Conservation (phyloP, 1,139 yeast genomes). For the Scheffersomyces parashehatae region DNA sequence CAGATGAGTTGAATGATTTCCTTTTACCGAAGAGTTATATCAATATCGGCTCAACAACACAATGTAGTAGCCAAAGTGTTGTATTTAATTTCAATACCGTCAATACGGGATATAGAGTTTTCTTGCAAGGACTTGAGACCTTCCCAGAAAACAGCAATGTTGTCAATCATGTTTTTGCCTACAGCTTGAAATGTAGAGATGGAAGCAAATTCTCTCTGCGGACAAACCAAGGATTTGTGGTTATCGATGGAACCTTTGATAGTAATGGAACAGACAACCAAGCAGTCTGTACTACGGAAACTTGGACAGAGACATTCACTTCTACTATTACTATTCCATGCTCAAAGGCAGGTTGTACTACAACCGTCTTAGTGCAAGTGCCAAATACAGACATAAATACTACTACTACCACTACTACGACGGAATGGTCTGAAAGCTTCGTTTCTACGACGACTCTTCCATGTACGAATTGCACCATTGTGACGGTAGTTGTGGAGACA, state of each 20-base stretch:
- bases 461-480: no score
- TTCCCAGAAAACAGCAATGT: constrained; percentile 6
- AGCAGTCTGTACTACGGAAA: constrained; percentile 2
- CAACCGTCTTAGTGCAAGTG: not conserved
- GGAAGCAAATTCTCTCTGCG: constrained; percentile 9
- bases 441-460: no score
- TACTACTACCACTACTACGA: no score
- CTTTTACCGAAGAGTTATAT: constrained; percentile 13
- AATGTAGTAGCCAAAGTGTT: constrained; percentile 9
- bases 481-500: no score
- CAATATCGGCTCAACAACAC: constrained; percentile 4
- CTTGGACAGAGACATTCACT: constrained; percentile 3
- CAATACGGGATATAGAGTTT: constrained; percentile 12
- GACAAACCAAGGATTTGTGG: constrained; percentile 8
- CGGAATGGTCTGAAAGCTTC: no score
- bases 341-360: not conserved
- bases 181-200: constrained; percentile 13
- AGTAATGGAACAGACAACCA: constrained; percentile 1
- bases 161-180: constrained; percentile 14
- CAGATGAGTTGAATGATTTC: constrained; percentile 17
- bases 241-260: constrained; percentile 11
- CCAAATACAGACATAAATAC: not conserved
- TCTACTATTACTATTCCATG: not conserved
- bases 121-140: constrained; percentile 16
- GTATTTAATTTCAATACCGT: constrained; percentile 10